Evolutionary conservation across 768 basidiomycete genomes (phyloP), one percentile per base, ranked within the genome.

Genomic region (Suillus spraguei): DNA sequence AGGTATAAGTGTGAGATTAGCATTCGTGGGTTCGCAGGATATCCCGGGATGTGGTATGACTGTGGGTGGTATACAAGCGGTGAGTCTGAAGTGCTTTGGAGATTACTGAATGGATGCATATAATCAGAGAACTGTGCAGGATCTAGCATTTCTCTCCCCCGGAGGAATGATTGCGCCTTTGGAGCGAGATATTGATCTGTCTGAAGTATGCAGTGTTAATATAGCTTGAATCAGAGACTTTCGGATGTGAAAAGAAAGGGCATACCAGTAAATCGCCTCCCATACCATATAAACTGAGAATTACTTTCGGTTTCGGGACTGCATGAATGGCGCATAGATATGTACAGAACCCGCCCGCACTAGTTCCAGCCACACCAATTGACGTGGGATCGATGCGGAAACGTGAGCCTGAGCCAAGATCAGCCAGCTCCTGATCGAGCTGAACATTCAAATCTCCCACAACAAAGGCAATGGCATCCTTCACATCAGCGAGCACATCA

Each of bases 261-360:
- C 76, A 54, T 55, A 79, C 79, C 55, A 89, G 69, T 62, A 86
- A 79, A 62, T 88, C 73, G 0, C 87, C 88, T n/a, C 87, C 87
- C 80, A 85, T 81, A 0, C 83, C 87, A 71, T 89, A 90, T 67
- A 90, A 65, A 1, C 83, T 85, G 0, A 89, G 66, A 3, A 89
- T 61, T 0, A 82, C 87, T 62, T 77, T 83, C 0, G 87, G 87
- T 61, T 79, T 83, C 0, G 87, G 87, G 0, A 68, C 63, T 6
- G 80, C 83, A 67, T 88, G 81, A 41, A 82, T 75, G 11, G 82
- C 86, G 20, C 86, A 84, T 13, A 89, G 78, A 67, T 87, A 88
- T 1, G 87, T 85, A 64, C 87, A 87, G n/a, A 84, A 72, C 2
- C 85, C 87, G 11, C 89, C 89, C 0, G 86, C 83, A 65, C 87